phyloP scores from a whole-genome alignment of 345 rosid species.

The Cardamine resedifolia region DNA sequence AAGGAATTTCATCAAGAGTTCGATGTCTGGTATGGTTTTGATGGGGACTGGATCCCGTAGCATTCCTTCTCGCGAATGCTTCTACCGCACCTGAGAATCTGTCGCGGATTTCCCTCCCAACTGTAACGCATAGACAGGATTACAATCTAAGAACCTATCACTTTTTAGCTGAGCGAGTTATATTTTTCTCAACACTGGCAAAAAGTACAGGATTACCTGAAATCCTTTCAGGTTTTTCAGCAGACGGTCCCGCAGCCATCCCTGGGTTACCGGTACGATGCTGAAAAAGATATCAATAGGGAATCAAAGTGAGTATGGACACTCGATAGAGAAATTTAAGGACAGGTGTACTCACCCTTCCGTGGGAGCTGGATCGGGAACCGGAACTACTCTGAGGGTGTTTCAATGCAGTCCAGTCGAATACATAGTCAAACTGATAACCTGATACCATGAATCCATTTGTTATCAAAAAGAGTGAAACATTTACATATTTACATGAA shows the following conservation, averaged over 20 bases:
- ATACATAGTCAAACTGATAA: slow-evolving; percentile 80
- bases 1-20: slow-evolving; percentile 52
- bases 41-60: slow-evolving; percentile 47
- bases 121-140: slow-evolving; percentile 30
- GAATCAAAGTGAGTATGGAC: slow-evolving; percentile 5
- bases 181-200: neutral
- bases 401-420: slow-evolving; percentile 85
- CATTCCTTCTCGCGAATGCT: slow-evolving; percentile 65
- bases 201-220: slow-evolving; percentile 42
- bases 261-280: slow-evolving; percentile 55
- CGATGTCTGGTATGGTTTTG: slow-evolving; percentile 55
- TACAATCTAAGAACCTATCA: neutral
- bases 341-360: slow-evolving; percentile 49
- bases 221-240: slow-evolving; percentile 61
- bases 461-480: neutral
- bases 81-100: slow-evolving; percentile 78
- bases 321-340: neutral
- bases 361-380: slow-evolving; percentile 68
- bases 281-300: slow-evolving; percentile 34
- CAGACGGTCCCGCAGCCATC: slow-evolving; percentile 49
- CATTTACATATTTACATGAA: neutral
- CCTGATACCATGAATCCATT: slow-evolving; percentile 40
- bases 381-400: slow-evolving; percentile 73
- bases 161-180: neutral
- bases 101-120: slow-evolving; percentile 65